These are phyloP conservation scores for Arabidopsis hybrid DNA, from an alignment of 441 rosid species.

Conservation along the genomic window DNA sequence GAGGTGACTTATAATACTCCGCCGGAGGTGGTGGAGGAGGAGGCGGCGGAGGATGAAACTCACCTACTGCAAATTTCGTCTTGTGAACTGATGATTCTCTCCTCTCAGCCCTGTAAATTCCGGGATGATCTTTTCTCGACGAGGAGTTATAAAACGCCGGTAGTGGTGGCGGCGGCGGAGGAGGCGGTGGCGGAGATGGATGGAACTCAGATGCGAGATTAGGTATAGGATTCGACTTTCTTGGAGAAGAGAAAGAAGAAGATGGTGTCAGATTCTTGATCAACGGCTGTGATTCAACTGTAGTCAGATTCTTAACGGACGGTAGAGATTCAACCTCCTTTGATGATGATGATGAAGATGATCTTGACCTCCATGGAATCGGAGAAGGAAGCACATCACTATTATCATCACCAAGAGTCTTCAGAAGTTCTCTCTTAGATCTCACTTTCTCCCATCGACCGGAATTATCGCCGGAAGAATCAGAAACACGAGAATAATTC, in stretches of 20 bases:
- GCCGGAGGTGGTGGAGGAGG: constrained; percentile 47
- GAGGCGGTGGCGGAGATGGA: constrained; percentile 70
- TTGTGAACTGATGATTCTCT: constrained; percentile 42
- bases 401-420: constrained; percentile 51
- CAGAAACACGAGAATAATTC: constrained; percentile 53
- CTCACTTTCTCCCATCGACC: constrained; percentile 49
- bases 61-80: constrained; percentile 31
- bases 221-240: constrained; percentile 51
- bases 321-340: constrained; percentile 56
- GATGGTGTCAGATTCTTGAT: constrained; percentile 52
- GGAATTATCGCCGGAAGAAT: constrained; percentile 40
- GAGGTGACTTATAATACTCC: constrained; percentile 39
- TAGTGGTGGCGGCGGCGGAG: constrained; percentile 67
- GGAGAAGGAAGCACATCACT: constrained; percentile 86
- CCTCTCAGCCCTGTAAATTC: constrained; percentile 23
- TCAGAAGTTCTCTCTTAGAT: constrained; percentile 52
- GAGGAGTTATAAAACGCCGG: constrained; percentile 53
- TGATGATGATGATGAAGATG: constrained; percentile 32
- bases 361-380: constrained; percentile 94
- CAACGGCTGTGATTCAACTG: constrained; percentile 43
- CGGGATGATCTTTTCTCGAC: constrained; percentile 30
- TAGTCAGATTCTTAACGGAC: constrained; percentile 35
- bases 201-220: constrained; percentile 54
- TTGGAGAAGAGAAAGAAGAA: constrained; percentile 52
- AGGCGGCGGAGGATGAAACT: constrained; percentile 45